phyloP scores from a whole-genome alignment of 352 stramenopile species.

The Phytophthora citrophthora region DNA sequence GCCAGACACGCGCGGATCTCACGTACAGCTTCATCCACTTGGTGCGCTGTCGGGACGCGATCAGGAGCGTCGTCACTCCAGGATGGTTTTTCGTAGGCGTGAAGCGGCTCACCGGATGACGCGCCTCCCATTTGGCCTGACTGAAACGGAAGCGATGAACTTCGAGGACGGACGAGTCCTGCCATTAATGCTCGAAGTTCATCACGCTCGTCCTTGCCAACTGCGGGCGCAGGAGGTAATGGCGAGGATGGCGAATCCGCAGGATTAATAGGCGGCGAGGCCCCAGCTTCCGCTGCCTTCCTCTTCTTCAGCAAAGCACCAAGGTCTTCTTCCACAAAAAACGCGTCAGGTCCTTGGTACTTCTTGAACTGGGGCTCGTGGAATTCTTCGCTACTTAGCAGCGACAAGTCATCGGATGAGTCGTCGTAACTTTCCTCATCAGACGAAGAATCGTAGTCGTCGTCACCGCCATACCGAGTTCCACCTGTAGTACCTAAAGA shows the following conservation, averaged over 20 bases:
- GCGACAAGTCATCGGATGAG: slow-evolving; percentile 40
- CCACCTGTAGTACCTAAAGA: slow-evolving; percentile 37
- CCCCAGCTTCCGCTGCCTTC: slow-evolving; percentile 13
- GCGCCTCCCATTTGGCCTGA: slow-evolving; percentile 41
- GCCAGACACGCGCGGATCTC: slow-evolving; percentile 64
- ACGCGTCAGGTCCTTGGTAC: slow-evolving; percentile 28
- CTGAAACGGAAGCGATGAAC: slow-evolving; percentile 63
- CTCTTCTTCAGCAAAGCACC: slow-evolving; percentile 38
- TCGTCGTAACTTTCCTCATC: slow-evolving; percentile 45
- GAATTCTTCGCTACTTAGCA: slow-evolving; percentile 40
- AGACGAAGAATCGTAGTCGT: slow-evolving; percentile 41
- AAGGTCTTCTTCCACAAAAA: slow-evolving; percentile 53
- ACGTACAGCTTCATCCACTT: slow-evolving; percentile 50
- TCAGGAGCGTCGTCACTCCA: slow-evolving; percentile 66
- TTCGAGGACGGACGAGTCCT: slow-evolving; percentile 64
- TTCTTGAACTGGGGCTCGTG: slow-evolving; percentile 37
- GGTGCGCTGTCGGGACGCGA: slow-evolving; percentile 41
- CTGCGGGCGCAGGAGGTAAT: slow-evolving; percentile 12
- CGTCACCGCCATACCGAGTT: slow-evolving; percentile 25
- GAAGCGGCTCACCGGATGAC: slow-evolving; percentile 39
- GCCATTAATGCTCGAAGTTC: slow-evolving; percentile 71
- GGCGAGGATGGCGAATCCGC: slow-evolving; percentile 24
- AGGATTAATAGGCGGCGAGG: slow-evolving; percentile 12
- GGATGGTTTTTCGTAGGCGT: slow-evolving; percentile 46
- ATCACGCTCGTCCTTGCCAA: slow-evolving; percentile 45